phyloP scores from a whole-genome alignment of 768 basidiomycete species.

The Tulasnella sp. region DNA sequence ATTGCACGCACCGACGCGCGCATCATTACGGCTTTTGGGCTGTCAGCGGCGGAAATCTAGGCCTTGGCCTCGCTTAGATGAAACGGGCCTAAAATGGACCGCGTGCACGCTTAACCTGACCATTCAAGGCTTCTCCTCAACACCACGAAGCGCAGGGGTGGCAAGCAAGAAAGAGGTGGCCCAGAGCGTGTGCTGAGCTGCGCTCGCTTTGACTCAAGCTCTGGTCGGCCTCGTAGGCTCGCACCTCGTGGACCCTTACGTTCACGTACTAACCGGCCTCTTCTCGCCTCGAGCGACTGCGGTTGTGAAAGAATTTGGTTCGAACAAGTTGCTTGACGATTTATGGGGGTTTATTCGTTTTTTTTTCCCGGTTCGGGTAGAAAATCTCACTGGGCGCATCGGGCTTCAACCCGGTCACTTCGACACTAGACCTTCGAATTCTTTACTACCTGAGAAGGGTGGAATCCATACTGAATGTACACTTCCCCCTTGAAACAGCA shows the following conservation, averaged over 20 bases:
- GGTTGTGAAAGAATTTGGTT: neutral
- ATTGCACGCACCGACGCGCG: slow-evolving; percentile 1
- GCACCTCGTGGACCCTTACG: slow-evolving; percentile 19
- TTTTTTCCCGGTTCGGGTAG: neutral
- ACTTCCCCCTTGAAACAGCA: too few species aligned
- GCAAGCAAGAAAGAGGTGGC: neutral
- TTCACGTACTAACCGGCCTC: slow-evolving; percentile 11
- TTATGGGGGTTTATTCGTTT: neutral
- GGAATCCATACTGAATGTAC: too few species aligned
- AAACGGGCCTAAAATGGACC: neutral
- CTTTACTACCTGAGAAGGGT: too few species aligned
- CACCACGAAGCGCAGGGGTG: neutral
- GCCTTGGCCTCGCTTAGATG: neutral
- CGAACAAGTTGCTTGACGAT: slow-evolving; percentile 1
- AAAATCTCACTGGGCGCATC: neutral
- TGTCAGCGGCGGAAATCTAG: neutral
- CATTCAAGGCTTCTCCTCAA: neutral
- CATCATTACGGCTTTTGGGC: slow-evolving; percentile 20
- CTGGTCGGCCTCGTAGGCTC: neutral
- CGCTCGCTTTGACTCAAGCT: slow-evolving; percentile 7
- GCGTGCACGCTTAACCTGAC: slow-evolving; percentile 15
- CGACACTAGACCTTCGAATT: too few species aligned
- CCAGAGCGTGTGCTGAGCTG: slow-evolving; percentile 3
- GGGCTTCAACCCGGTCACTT: neutral
- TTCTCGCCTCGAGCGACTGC: neutral